Evolutionary conservation across 495 filamentous ascomycete genomes (phyloP).

Genomic region (Neurospora terricola): DNA sequence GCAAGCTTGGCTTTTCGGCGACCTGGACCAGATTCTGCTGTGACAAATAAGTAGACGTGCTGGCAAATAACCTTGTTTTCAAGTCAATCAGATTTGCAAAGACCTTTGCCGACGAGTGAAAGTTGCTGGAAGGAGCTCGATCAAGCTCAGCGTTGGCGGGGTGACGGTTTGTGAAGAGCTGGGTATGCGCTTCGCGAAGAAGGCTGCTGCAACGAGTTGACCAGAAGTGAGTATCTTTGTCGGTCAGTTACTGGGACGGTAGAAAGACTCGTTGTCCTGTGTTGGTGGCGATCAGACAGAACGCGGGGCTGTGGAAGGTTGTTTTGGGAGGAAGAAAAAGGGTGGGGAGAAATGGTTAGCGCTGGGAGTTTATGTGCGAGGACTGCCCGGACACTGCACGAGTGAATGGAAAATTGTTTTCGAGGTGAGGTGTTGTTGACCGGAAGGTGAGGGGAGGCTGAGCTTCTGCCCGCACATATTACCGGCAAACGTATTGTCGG

Average conservation of each 20-base stretch:
- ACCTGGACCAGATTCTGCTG: not conserved
- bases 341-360: not conserved
- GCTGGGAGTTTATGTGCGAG: not conserved
- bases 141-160: not conserved
- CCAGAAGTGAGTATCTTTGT: not conserved
- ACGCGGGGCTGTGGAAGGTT: not conserved
- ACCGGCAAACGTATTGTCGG: not conserved
- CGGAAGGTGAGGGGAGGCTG: not conserved
- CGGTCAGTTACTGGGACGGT: not conserved
- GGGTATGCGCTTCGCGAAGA: not conserved
- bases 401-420: not conserved
- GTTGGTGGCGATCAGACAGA: not conserved
- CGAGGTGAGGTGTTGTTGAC: not conserved
- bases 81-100: not conserved
- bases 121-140: not conserved
- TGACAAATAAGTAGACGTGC: not conserved
- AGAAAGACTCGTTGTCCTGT: not conserved
- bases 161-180: not conserved
- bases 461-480: not conserved
- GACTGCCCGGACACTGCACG: not conserved
- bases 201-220: not conserved
- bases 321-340: not conserved
- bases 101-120: not conserved
- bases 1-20: not conserved
- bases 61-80: not conserved